Base-by-base conservation (phyloP, 106 monocot species). In the Triglochin maritima region DNA sequence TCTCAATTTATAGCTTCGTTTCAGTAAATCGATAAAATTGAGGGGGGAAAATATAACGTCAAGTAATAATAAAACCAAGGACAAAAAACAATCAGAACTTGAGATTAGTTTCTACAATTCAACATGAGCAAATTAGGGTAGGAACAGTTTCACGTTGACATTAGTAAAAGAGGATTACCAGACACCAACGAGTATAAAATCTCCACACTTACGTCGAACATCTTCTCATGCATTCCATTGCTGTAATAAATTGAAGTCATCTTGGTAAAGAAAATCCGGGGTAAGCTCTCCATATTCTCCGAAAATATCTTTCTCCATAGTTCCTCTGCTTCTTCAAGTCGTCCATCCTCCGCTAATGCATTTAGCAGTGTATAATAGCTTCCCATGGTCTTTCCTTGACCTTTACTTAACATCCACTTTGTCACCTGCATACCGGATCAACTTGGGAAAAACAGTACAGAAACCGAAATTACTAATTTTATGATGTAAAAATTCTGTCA, bases 361-460 rank as follows among this genome's bases (percentile, higher is more conserved):
- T 86, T 96, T 71, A 96, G 72, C 45, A 96, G 77, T 6, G 83
- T 72, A 51, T 74, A 88, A 73, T 96, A 91, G 10, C 74, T 96
- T 12, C 96, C 96, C 91, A 96, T 88, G 43, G 96, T 91, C 67
- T 84, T 90, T 62, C 96, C 96, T 72, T 96, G 96, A 68, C 96
- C 96, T 86, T 96, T 96, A 81, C 84, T 91, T 64, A 95, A 66
- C 94, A 95, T 90, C 96, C 96, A 96, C 62, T 96, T 96, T 9
- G 77, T 82, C 49, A 96, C 81, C 96, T 96, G 58, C 50, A 60
- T 15, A 49, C 13, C 48, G 13, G 51, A 17, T 29, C 44, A 16
- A 70, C 44, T 47, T 45, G 56, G 49, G 58, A 62, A 9, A 41
- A 17, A 41, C 10, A 11, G 46, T 45, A 10, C 60, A 49, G 47